Evolutionary conservation across 177 flowering plant species (phyloP).

Genomic region (Vitis hybrid): DNA sequence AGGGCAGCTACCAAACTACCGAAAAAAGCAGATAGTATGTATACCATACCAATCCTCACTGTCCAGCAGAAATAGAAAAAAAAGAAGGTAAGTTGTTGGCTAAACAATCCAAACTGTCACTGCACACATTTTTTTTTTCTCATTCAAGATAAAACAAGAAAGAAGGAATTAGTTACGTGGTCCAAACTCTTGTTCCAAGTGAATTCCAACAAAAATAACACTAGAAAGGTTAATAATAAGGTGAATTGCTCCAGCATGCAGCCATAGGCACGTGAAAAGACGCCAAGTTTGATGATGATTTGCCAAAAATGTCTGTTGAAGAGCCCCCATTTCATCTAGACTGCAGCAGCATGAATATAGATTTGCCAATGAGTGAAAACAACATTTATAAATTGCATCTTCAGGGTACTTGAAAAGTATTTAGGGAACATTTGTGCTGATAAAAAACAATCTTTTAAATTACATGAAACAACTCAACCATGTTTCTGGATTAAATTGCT

Average conservation of each 20-base stretch:
- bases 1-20: conserved; percentile 66
- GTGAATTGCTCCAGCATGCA: conserved; percentile 79
- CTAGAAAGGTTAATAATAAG: conserved; percentile 59
- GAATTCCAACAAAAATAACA: conserved; percentile 60
- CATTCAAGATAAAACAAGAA: background rate
- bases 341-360: conserved; percentile 34
- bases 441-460: too few species aligned
- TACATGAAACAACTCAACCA: too few species aligned
- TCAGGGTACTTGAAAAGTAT: background rate
- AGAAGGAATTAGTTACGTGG: conserved; percentile 38
- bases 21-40: conserved; percentile 58
- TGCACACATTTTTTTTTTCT: background rate
- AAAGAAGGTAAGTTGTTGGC: background rate
- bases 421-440: too few species aligned
- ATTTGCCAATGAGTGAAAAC: background rate
- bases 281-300: conserved; percentile 68
- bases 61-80: conserved; percentile 24
- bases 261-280: conserved; percentile 51
- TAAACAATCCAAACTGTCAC: background rate
- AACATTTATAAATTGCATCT: background rate
- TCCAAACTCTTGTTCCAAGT: conserved; percentile 80
- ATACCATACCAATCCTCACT: conserved; percentile 73
- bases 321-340: conserved; percentile 73
- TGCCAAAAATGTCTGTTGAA: conserved; percentile 32
- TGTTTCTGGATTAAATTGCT: too few species aligned